Evolutionary conservation across 495 filamentous ascomycete genomes (phyloP), one percentile per base, ranked within the genome.

Genomic region (Thozetella sp.): DNA sequence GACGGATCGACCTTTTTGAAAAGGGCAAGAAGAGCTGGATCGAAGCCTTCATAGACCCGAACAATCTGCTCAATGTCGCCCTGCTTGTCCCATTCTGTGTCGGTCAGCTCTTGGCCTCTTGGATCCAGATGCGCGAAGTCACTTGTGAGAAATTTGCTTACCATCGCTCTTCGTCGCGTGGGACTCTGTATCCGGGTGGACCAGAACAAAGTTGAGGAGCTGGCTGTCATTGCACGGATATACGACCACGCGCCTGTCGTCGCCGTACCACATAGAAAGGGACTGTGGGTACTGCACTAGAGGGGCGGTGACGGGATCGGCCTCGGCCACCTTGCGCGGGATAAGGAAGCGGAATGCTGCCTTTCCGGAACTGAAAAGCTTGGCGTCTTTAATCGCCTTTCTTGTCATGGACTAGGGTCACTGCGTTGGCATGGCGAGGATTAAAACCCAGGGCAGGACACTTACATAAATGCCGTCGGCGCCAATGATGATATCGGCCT

Each of bases 311-410:
- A 74, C 69, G 0, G 82, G 74, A 58, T 87, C 81, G 24, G 72
- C 73, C 3, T 73, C 64, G 1, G 79, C 78, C 11, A 68, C 64
- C 25, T 80, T 63, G 2, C 76, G 72, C 2, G 74, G 67, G 1
- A 88, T 72, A 2, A 87, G 65, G 65, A 90, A 88, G n/a, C 86
- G 77, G 68, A 86, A 90, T 1, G 86, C 86, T 53, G 76, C 81
- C 57, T 80, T 84, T 6, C 86, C 84, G 4, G 78, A 80, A 57
- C 78, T 69, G 48, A 76, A 75, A 2, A 80, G 65, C 17, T 71
- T 70, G 23, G 72, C 40, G 12, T 72, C 68, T 13, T 65, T 68
- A 22, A 80, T 53, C 20, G 53, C 53, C 40, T 63, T 60, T 51
- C 76, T 66, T 23, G 67, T 67, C n/a, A 2, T 61, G 17, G 75